Conservation (phyloP, 176 grass and related monocot genomes). For the Phoenix roebelenii region DNA sequence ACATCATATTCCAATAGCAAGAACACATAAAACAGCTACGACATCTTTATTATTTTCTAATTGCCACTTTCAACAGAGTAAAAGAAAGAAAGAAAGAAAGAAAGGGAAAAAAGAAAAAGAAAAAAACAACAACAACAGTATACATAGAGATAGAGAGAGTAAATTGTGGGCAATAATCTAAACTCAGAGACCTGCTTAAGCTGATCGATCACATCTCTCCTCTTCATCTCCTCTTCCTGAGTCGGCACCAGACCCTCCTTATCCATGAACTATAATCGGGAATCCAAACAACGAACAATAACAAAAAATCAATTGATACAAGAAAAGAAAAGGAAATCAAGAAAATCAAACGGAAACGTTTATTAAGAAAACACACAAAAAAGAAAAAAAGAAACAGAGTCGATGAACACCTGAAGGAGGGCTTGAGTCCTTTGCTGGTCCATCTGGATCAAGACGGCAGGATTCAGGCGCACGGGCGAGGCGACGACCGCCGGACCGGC, state of each 20-base stretch:
- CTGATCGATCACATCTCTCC: conserved; percentile 34
- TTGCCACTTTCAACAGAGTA: too few species aligned
- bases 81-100: too few species aligned
- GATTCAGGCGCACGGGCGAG: conserved; percentile 21
- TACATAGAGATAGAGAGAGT: too few species aligned
- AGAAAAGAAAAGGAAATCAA: conserved; percentile 13
- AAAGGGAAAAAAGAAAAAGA: too few species aligned
- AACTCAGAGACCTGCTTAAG: conserved; percentile 36
- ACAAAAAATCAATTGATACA: neutral
- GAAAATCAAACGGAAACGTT: neutral
- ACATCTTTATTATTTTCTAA: too few species aligned
- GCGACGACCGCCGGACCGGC: conserved; percentile 11
- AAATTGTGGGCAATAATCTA: too few species aligned
- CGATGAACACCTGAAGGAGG: conserved; percentile 30
- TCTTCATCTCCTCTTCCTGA: conserved; percentile 36
- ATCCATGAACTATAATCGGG: conserved; percentile 34
- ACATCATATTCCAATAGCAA: conserved; percentile 8
- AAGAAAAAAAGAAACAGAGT: neutral
- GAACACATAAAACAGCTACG: neutral
- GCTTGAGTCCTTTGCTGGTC: conserved; percentile 38
- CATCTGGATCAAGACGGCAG: conserved; percentile 12
- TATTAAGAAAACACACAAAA: too few species aligned
- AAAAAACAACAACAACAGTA: too few species aligned
- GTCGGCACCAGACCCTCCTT: conserved; percentile 34
- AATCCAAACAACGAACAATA: neutral